Percentiles rank a stretch among this genome's conserved stretches.
Conservation (phyloP, 139 green algal species). For the Chlorella sp. region DNA sequence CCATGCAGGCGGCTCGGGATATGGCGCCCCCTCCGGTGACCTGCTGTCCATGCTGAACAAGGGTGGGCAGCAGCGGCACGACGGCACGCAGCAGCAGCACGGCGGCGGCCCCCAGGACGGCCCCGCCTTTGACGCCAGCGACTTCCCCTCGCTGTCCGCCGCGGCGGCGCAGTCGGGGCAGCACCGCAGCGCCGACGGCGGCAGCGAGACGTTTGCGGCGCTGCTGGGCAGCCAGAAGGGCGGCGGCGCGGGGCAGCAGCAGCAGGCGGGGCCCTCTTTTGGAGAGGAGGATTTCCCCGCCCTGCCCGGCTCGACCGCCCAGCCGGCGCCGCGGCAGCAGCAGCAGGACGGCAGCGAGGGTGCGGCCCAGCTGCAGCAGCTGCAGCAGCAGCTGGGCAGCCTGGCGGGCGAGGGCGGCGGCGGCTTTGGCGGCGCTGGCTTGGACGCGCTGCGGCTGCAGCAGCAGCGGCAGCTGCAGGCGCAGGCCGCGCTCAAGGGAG, state of each 20-base stretch:
- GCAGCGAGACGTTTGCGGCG: slow-evolving; percentile 46
- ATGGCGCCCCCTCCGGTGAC: slow-evolving; percentile 50
- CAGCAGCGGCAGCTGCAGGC: slow-evolving; percentile 25
- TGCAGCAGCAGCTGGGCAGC: slow-evolving; percentile 39
- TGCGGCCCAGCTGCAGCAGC: no score
- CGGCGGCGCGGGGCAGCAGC: slow-evolving; percentile 23
- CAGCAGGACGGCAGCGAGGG: no score
- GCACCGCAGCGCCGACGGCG: slow-evolving; percentile 22
- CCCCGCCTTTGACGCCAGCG: slow-evolving; percentile 62
- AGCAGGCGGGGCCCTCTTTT: slow-evolving; percentile 42
- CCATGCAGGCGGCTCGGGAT: neutral
- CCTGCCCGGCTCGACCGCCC: no score
- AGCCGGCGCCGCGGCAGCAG: no score
- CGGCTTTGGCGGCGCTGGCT: no score
- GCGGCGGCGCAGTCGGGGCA: neutral
- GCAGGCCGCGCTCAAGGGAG: slow-evolving; percentile 3
- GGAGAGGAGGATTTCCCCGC: no score
- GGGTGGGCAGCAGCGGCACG: slow-evolving; percentile 15
- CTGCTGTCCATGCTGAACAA: slow-evolving; percentile 67
- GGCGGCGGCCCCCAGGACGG: slow-evolving; percentile 28
- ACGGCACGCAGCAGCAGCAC: slow-evolving; percentile 32
- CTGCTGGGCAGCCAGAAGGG: slow-evolving; percentile 39
- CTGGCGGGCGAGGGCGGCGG: no score
- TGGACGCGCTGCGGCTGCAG: no score
- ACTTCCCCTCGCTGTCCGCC: slow-evolving; percentile 68